A percentile compares a stretch with the other conserved stretches of the same genome.
phyloP scores from a whole-genome alignment of 441 rosid species.

The Kokia cookei region DNA sequence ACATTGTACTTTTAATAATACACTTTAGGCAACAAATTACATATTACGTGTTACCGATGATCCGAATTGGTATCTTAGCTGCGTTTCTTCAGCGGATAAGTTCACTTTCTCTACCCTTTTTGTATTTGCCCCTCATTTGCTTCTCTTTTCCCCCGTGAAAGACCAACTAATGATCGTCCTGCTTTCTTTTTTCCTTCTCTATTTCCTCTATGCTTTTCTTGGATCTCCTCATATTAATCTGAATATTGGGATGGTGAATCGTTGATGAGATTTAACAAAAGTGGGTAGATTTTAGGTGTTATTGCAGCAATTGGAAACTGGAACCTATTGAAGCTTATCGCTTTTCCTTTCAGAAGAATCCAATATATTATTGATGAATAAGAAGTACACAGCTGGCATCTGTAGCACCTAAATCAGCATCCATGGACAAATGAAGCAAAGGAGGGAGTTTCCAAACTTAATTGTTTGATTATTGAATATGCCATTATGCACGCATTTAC shows the following conservation, averaged over 20 bases:
- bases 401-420: not conserved
- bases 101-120: not conserved
- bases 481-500: too few relatives aligned
- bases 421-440: too few relatives aligned
- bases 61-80: not conserved
- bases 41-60: too few relatives aligned
- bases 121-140: not conserved
- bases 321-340: not conserved
- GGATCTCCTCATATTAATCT: not conserved
- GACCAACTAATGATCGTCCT: not conserved
- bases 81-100: not conserved
- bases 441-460: too few relatives aligned
- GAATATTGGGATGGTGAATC: not conserved
- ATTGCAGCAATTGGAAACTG: not conserved
- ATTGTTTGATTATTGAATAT: too few relatives aligned
- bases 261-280: not conserved
- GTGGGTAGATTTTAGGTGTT: not conserved
- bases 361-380: not conserved
- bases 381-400: not conserved
- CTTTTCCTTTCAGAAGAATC: not conserved
- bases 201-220: not conserved
- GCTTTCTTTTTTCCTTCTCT: not conserved
- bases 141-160: not conserved
- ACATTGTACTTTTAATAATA: not conserved
- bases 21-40: not conserved